Base-by-base conservation (phyloP, 2,329 filamentous ascomycete species). In the Chaetomium sp. region DNA sequence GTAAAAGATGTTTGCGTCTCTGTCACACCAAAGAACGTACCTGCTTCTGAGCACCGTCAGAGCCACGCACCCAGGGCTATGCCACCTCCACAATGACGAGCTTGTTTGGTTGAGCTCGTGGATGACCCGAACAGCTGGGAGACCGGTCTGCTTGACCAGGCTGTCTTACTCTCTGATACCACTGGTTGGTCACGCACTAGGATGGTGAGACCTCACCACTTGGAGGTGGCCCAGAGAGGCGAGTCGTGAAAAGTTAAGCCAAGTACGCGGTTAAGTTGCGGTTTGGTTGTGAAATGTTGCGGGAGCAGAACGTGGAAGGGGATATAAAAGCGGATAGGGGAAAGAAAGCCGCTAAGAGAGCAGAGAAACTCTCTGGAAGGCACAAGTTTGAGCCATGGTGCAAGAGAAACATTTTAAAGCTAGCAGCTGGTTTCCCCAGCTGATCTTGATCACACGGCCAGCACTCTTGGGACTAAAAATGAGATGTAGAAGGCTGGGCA, bases 11-110 rank as follows among this genome's bases (percentile, higher is more conserved):
- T 64, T 64, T 64, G 62, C 55, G 31, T 60, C 33, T 55, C 21
- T 38, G 62, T 64, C 29, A 60, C 56, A 64, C 62, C 25, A 16
- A 47, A 38, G 19, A 31, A 64, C 62, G 56, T 62, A 65, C 63
- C 63, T 62, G 38, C 47, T 59, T 54, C 25, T 21, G 27, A 27
- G 12, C 29, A 53, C 51, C 47, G 31, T 13, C 25, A 49, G 19
- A 16, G 23, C 12, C 4, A 45, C 23, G n/a, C 47, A 23, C 45
- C 23, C 23, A 29, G 25, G 0, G 13, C 45, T 60, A 42, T 57
- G 16, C 16, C n/a, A 12, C 54, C 13, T 10, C 47, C 51, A 23
- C 57, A 25, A 35, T 5, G n/a, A 42, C 38, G 10, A 9, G 10
- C 12, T n/a, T 56, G 23, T 27, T 65, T 62, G 64, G 25, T 19